Base-by-base conservation (phyloP, 257 asterid genomes). In the Fraxinus pennsylvanica region DNA sequence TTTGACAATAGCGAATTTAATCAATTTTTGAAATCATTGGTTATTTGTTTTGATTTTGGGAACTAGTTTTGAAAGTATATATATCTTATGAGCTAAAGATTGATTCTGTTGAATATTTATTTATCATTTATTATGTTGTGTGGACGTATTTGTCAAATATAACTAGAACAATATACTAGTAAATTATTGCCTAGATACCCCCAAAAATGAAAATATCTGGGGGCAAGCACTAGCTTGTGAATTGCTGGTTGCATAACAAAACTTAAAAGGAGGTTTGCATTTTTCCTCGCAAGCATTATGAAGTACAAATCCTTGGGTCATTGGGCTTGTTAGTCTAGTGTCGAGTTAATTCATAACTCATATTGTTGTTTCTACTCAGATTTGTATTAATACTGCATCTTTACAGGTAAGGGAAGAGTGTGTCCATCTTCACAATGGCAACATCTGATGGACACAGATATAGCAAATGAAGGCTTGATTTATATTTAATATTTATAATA, bases 351-450 rank as follows among this genome's bases (percentile, higher is more conserved):
- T 9, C 69, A 3, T 1, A 10, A 9, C 36, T 63, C 69, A 27
- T 63, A 63, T 8, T 63, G 76, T 76, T 9, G 54, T 32, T 74
- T 45, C 69, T 59, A 25, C 74, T 6, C 22, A 54, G 47, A 54
- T 73, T 36, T 74, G 74, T 38, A 74, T 77, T 78, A 67, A 73
- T 75, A 25, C 57, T 54, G 73, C 66, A 67, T 73, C 21, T 19
- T 65, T 87, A 72, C 91, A 91, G 97, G 97, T 90, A 50, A 86
- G 90, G 74, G 81, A 84, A 71, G 92, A 92, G 78, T 92, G 98
- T 70, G 74, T 72, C 81, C 86, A 81, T 76, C 27, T 25, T 25
- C 27, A 25, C 27, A 25, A 25, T 25, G 27, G 27, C 27, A 25
- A 25, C 27, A 25, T 25, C 27, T 25, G 27, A 25, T 25, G 27